Evolutionary conservation across 2,329 filamentous ascomycete species (phyloP).

Genomic region (Colletotrichum caudatum): DNA sequence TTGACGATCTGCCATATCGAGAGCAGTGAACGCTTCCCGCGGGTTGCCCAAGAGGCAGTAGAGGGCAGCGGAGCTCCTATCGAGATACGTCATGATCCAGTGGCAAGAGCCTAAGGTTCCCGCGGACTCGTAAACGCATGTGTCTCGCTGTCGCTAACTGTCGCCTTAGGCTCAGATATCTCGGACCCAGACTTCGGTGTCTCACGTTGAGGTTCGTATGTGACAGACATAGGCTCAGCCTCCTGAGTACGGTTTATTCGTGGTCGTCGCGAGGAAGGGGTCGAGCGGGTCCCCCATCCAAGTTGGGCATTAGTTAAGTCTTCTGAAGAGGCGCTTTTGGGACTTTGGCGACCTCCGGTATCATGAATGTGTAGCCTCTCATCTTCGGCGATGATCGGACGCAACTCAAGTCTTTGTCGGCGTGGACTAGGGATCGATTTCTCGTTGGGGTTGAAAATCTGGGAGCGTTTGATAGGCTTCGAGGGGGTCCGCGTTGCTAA

Average conservation of each 20-base stretch:
- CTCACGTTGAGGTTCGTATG: background rate
- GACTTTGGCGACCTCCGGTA: background rate
- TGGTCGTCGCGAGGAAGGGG: background rate
- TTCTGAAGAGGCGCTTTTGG: slow-evolving; percentile 9
- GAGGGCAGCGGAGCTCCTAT: background rate
- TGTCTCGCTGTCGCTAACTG: background rate
- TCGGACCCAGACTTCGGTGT: background rate
- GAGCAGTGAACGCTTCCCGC: background rate
- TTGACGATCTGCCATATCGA: background rate
- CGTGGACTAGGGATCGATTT: background rate
- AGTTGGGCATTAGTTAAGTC: slow-evolving; percentile 14
- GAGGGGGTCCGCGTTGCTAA: background rate
- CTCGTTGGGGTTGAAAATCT: background rate
- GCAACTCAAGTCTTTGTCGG: background rate
- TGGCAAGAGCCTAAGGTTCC: background rate
- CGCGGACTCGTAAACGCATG: background rate
- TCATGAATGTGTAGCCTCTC: background rate
- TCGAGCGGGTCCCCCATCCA: slow-evolving; percentile 7
- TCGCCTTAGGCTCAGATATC: background rate
- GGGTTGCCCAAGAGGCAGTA: background rate
- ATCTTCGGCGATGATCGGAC: background rate
- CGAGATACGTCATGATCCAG: background rate
- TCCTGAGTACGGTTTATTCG: background rate
- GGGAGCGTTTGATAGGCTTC: background rate
- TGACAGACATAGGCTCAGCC: too few species aligned